phyloP scores from a whole-genome alignment of 192 early-diverging fungal species.

The Thoreauomyces humboldtii region DNA sequence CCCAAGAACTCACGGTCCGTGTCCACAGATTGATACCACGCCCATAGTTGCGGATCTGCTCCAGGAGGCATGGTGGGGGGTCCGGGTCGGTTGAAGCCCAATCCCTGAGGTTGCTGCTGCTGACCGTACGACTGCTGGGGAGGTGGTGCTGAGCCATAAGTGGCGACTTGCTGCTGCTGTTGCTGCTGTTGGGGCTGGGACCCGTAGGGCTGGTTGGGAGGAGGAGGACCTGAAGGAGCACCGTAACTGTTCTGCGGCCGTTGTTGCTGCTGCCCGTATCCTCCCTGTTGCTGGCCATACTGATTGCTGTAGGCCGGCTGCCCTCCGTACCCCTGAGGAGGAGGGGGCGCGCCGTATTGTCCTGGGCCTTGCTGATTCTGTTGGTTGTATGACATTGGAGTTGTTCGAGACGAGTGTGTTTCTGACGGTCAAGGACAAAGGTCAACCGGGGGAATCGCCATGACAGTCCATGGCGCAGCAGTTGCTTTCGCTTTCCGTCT shows the following conservation, averaged over 20 bases:
- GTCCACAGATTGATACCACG: conserved; percentile 20
- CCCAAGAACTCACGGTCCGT: conserved; percentile 6
- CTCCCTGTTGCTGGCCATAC: conserved; percentile 4
- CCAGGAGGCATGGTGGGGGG: neutral
- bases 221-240: no score
- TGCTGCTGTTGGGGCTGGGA: neutral
- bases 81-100: neutral
- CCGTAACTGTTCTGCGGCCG: no score
- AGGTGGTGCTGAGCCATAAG: neutral
- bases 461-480: no score
- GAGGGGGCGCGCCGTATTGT: neutral
- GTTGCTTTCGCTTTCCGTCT: no score
- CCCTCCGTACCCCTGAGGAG: neutral
- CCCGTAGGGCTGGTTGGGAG: no score
- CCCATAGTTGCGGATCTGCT: conserved; percentile 17
- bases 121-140: conserved; percentile 1
- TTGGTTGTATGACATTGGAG: no score
- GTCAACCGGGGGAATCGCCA: no score
- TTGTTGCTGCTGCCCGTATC: conserved; percentile 2
- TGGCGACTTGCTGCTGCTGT: neutral
- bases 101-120: neutral
- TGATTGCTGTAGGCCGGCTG: neutral
- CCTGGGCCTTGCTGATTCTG: conserved; percentile 1
- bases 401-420: no score
- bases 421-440: no score